Evolutionary conservation across 768 basidiomycete genomes (phyloP).

Genomic region (Lactarius psammicola): DNA sequence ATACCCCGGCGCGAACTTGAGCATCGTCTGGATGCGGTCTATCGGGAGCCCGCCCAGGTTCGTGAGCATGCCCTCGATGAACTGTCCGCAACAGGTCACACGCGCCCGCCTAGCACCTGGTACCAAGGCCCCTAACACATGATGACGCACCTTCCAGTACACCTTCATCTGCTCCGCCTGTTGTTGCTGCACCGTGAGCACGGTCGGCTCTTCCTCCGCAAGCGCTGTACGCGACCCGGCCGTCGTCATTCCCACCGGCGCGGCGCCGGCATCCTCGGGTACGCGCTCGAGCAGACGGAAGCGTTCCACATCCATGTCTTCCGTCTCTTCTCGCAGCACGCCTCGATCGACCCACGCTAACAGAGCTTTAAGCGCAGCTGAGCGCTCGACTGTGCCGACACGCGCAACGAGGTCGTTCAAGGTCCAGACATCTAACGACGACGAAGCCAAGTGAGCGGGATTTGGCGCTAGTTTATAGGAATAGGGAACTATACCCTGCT

Average conservation of each 20-base stretch:
- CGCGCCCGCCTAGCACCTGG: constrained; percentile 5
- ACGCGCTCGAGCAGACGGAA: constrained; percentile 66
- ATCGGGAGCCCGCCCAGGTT: constrained; percentile 75
- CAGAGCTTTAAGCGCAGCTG: constrained; percentile 68
- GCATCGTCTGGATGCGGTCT: constrained; percentile 86
- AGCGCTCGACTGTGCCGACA: constrained; percentile 64
- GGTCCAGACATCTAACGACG: constrained; percentile 60
- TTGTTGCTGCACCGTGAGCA: constrained; percentile 63
- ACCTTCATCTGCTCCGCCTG: constrained; percentile 84
- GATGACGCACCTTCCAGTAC: constrained; percentile 73
- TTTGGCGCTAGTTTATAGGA: background rate
- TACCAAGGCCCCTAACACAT: background rate
- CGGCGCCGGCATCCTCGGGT: constrained; percentile 40
- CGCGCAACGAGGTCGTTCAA: constrained; percentile 62
- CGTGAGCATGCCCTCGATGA: constrained; percentile 89
- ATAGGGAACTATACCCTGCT: constrained; percentile 49
- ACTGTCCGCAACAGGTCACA: constrained; percentile 39
- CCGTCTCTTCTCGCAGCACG: constrained; percentile 67
- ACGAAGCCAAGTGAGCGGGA: background rate
- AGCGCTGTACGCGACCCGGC: constrained; percentile 29
- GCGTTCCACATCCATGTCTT: constrained; percentile 37
- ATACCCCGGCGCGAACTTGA: constrained; percentile 81
- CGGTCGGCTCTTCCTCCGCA: constrained; percentile 47
- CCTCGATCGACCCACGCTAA: constrained; percentile 82
- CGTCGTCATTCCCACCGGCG: constrained; percentile 9